Base-by-base conservation (phyloP, 2,329 filamentous ascomycete species). In the Albophoma yamanashiensis region DNA sequence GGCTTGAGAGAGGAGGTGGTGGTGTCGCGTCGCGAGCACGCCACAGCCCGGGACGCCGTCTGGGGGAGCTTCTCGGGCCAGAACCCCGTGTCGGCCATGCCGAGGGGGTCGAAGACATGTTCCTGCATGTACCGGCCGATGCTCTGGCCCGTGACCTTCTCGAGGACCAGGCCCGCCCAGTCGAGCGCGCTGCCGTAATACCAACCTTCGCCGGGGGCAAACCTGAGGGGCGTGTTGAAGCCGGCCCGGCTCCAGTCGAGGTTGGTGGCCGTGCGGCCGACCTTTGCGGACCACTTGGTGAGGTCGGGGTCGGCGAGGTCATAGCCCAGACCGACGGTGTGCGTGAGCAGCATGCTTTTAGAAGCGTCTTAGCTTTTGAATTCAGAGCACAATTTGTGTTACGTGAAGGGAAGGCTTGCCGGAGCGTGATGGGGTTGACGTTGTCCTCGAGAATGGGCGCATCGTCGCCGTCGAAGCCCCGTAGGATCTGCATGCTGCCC, bases 291-390 rank as follows among this genome's bases (percentile, higher is more conserved):
- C 78, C 78, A 83, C 20, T 69, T 71, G 0, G 64, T 59, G 1
- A 78, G 66, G 7, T 73, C 69, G 0, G 77, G 72, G 57, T 79
- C 73, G 20, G 69, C 66, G 15, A 71, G 43, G 52, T 79, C 78
- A 64, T 81, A 79, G 1, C 70, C 72, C 0, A 81, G 61, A 2
- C 82, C 82, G 7, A 74, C 69, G 0, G 79, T 78, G 66, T 84
- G 82, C 0, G 77, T 78, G 3, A 84, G 72, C 0, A 84, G 72
- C 27, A 72, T 71, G 9, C 72, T 74, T 34, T 17, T 40, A 15
- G 2, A n/a, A n/a, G 0, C 12, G 5, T 4, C 20, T 58, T 27
- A 58, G 56, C 42, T 17, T 22, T 25, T n/a, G 3, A 36, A 20
- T 14, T 8, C 20, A 34, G 2, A 57, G 4, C 1, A 50, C 27